Evolutionary conservation across 495 filamentous ascomycete genomes (phyloP).

Genomic region (Entonaema liquescens): DNA sequence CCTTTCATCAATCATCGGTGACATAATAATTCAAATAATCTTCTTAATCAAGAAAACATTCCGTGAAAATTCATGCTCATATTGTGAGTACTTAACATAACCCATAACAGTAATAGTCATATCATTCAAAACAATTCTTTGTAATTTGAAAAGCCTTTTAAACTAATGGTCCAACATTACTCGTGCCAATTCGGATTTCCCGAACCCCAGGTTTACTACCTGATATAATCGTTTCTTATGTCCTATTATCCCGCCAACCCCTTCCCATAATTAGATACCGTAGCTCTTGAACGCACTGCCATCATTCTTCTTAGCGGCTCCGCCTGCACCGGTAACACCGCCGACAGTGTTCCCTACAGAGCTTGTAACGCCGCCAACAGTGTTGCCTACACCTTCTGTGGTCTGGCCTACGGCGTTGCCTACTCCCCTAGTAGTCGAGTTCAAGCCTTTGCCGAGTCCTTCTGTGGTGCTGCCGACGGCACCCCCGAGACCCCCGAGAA

Average conservation of each 20-base stretch:
- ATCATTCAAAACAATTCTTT: neutral
- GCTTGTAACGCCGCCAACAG: constrained; percentile 39
- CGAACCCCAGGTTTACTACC: neutral
- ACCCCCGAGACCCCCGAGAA: constrained; percentile 48
- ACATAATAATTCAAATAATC: neutral
- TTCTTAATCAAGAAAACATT: neutral
- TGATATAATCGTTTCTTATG: neutral
- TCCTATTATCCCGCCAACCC: neutral
- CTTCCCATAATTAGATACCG: constrained; percentile 30
- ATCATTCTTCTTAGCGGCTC: constrained; percentile 22
- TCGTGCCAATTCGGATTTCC: neutral
- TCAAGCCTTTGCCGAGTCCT: constrained; percentile 49
- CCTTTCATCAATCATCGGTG: neutral
- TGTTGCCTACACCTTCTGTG: constrained; percentile 47
- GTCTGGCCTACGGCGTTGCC: constrained; percentile 50
- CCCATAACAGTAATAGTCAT: no score
- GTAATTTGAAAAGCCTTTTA: neutral
- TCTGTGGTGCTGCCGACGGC: constrained; percentile 47
- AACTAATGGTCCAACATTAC: neutral
- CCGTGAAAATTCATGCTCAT: neutral
- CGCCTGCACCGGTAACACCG: constrained; percentile 36
- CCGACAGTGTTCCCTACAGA: constrained; percentile 40
- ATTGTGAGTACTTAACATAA: no score
- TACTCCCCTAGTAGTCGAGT: constrained; percentile 47
- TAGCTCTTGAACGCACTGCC: constrained; percentile 42